Base-by-base conservation (phyloP, 2,329 filamentous ascomycete genomes). In the Fusarium sp. region DNA sequence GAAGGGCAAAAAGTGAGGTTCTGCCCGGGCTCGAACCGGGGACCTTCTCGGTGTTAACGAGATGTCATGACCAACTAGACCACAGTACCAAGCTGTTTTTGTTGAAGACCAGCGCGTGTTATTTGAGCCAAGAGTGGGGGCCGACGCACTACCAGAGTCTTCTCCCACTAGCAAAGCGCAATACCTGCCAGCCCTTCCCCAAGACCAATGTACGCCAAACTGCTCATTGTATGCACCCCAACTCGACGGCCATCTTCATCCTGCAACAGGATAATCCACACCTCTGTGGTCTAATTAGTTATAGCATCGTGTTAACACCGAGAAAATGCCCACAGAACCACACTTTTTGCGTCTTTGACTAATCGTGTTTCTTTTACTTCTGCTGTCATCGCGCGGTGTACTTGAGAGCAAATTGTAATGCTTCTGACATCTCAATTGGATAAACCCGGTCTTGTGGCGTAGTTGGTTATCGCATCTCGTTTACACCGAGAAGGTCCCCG, bases 401-500 rank as follows among this genome's bases (percentile, higher is more conserved):
- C 24, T 32, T 63, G 18, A 4, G 0, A 6, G 0, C 2, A 14
- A 8, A 25, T 22, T 12, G 5, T 0, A 7, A 0, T 1, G 0
- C 0, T 1, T 0, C 6, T 10, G 0, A 2, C 14, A 66, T 61
- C 57, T 24, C 3, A 9, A 63, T 44, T 32, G 18, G 47, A 25
- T 16, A 42, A 8, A 42, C 32, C 30, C 7, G 69, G 69, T 73
- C 72, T 53, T 63, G 68, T 73, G 71, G 71, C 66, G 60, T 73
- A 73, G 71, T 59, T 73, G 71, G 65, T 73, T 65, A 72, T 68
- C 60, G 58, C 70, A 65, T 70, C 60, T 72, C 70, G 55, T 63
- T 72, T 72, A 72, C 70, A 72, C 67, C 63, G 70, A 72, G 60
- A 70, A 70, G 70, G 61, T 72, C 70, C 67, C 65, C 69, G 70